Evolutionary conservation across 106 monocot species (phyloP), one percentile per base, ranked within the genome.

Genomic region (Gastrodia elata): DNA sequence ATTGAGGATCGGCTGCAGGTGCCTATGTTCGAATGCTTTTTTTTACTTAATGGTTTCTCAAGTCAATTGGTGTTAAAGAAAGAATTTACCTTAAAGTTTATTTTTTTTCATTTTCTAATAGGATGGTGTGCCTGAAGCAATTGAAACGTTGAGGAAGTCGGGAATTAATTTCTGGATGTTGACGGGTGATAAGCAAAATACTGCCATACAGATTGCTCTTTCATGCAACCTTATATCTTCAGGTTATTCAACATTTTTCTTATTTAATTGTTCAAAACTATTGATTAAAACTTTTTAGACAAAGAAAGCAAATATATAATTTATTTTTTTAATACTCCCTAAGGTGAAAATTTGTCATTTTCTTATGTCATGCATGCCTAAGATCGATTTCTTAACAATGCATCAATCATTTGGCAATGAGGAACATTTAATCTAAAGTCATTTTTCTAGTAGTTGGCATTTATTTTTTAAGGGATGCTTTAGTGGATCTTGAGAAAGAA

Each of bases 111-210:
- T 26, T 71, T 64, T 65, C 46, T 39, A 2, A 68, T 74, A 97
- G 97, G 92, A 90, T 84, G 97, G 97, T 67, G 97, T 97, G 32
- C 87, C 93, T 64, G 92, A 97, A 82, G 93, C 97, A 24, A 93
- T 97, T 78, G 91, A 88, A 83, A 87, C 76, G 80, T 70, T 97
- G 43, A 86, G 90, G 75, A 80, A 83, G 68, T 93, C 97, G 68
- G 97, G 97, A 80, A 93, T 97, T 74, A 97, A 93, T 71, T 90
- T 97, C n/a, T 97, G 97, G 97, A 97, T 97, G 97, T 74, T 97
- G 70, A 97, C 97, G 25, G 97, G 97, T 57, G 97, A 97, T 80
- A 97, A 97, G 74, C 97, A 97, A 76, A 85, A 68, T 71, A 97
- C 97, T 69, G 97, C 97, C 10, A 93, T 97, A 55, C 97, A 97